Base-by-base conservation (phyloP, 805 yeast species). In the Ogataea nakhonphanomensis region DNA sequence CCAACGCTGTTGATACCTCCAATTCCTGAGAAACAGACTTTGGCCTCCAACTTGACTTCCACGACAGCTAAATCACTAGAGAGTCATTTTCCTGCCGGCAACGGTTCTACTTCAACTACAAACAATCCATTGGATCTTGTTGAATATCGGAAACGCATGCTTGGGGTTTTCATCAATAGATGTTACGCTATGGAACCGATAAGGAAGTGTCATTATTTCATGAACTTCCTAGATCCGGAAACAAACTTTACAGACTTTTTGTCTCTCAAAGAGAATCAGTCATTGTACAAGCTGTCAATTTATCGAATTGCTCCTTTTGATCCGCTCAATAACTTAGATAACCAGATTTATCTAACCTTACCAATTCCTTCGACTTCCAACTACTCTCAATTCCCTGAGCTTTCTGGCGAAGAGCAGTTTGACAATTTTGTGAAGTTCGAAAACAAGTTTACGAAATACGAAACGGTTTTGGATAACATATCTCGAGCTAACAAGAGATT, bases 1-100 rank as follows among this genome's bases (percentile, higher is more conserved):
- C 97, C 99, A 3, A 78, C 93, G 3, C 58, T 80, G 4, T 74
- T 93, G 3, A 78, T 93, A 5, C 99, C 99, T 6, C 97, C 98
- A 1, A 91, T 93, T 8, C 99, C 99, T 0, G 84, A 81, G 60
- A 85, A 85, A 58, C 91, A 84, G 59, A 71, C 85, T 11, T 58
- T 84, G 48, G 56, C 54, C 9, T 62, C 68, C 4, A 63, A 58
- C 40, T 46, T 62, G 20, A 51, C 59, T 9, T 47, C 58, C 11
- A 59, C 62, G 2, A 60, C 65, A 7, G 48, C 59, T 10, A 54
- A 50, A 25, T 57, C 62, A 4, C 36, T 59, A 2, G 48, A 47
- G 24, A 21, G 42, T 8, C 33, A 24, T 25, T 25, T 37, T 10
- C 40, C 38, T 9, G 26, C 39, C 17, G 14, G 43, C 1, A 30